Conservation (phyloP, 805 yeast species). For the Lachancea meyersii region DNA sequence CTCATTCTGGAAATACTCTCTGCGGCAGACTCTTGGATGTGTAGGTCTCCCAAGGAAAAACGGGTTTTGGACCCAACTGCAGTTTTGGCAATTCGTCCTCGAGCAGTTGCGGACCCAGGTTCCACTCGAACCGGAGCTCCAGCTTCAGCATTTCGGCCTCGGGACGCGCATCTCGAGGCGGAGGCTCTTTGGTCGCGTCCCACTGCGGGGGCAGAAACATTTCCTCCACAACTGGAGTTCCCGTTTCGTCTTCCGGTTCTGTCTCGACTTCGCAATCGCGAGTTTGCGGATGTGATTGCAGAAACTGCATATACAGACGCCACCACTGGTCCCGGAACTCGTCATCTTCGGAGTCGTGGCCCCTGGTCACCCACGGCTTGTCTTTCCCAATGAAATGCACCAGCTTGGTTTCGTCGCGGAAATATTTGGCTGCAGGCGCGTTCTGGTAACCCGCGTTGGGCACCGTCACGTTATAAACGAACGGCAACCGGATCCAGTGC, state of each 20-base stretch:
- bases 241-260: background rate
- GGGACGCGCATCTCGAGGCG: constrained; percentile 34
- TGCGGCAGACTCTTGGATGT: constrained; percentile 10
- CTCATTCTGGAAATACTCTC: constrained; percentile 19
- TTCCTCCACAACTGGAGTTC: background rate
- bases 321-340: constrained; percentile 11
- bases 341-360: background rate
- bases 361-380: constrained; percentile 48
- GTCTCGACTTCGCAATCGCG: background rate
- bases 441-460: constrained; percentile 59
- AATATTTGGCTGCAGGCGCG: constrained; percentile 60
- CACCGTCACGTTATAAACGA: constrained; percentile 77
- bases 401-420: constrained; percentile 38
- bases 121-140: constrained; percentile 20
- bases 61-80: constrained; percentile 9
- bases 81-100: constrained; percentile 6
- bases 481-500: constrained; percentile 69
- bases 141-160: constrained; percentile 24
- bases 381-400: constrained; percentile 62
- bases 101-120: constrained; percentile 4
- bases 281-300: background rate
- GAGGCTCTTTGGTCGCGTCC: constrained; percentile 41
- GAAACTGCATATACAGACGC: constrained; percentile 6
- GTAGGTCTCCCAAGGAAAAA: constrained; percentile 32
- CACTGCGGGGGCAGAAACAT: constrained; percentile 22